A percentile compares a stretch with the other conserved stretches of the same genome.
Evolutionary conservation across 306 rosid genomes (phyloP).

Genomic region (Phaseolus lunatus): DNA sequence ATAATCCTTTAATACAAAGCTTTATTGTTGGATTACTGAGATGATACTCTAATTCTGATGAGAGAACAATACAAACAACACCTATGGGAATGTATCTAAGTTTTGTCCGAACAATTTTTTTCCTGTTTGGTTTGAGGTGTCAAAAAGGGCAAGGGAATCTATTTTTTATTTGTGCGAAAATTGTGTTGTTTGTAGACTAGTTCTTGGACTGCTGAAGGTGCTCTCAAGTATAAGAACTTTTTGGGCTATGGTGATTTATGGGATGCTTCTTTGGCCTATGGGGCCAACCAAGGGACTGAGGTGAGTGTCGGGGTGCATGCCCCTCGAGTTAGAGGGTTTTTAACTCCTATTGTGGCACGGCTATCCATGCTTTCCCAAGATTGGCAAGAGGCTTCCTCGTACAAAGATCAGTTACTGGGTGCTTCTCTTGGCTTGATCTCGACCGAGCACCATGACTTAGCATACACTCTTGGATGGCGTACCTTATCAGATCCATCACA

Average conservation of each 20-base stretch:
- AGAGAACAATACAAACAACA: neutral
- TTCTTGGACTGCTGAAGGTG: slow-evolving; percentile 83
- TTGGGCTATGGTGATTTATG: slow-evolving; percentile 92
- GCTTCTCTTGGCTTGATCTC: slow-evolving; percentile 77
- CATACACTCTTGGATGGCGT: slow-evolving; percentile 91
- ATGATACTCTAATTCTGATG: neutral
- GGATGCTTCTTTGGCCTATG: slow-evolving; percentile 93
- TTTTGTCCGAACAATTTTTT: neutral
- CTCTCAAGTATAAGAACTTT: slow-evolving; percentile 77
- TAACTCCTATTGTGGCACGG: slow-evolving; percentile 74
- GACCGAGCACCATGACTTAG: slow-evolving; percentile 75
- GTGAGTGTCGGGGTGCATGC: slow-evolving; percentile 76
- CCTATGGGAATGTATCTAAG: neutral
- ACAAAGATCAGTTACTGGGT: slow-evolving; percentile 78
- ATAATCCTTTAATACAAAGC: neutral
- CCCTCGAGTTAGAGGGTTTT: slow-evolving; percentile 68
- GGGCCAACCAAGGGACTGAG: slow-evolving; percentile 84
- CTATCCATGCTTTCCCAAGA: slow-evolving; percentile 83
- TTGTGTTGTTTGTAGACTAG: slow-evolving; percentile 72
- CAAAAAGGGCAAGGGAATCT: neutral
- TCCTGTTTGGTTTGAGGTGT: slow-evolving; percentile 18
- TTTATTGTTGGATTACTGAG: neutral
- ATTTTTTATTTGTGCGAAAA: slow-evolving; percentile 29
- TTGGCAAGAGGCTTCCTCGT: slow-evolving; percentile 83
- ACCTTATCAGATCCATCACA: slow-evolving; percentile 78